phyloP scores from a whole-genome alignment of 2,329 filamentous ascomycete species.

The Rutstroemia sp. region DNA sequence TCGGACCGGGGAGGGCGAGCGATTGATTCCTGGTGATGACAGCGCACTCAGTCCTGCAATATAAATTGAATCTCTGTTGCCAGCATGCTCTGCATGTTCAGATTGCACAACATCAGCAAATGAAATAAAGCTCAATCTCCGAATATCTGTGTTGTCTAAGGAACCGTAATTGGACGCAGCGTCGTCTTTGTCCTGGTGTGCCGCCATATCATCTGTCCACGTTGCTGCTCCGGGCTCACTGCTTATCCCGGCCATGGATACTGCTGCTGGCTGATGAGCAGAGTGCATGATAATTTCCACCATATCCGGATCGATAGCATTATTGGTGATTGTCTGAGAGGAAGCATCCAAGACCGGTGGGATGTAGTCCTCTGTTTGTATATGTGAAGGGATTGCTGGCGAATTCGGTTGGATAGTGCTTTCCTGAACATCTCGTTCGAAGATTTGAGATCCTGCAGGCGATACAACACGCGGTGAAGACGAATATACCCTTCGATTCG shows the following conservation, averaged over 20 bases:
- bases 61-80: slow-evolving; percentile 63
- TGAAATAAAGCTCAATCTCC: slow-evolving; percentile 87
- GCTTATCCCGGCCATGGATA: slow-evolving; percentile 51
- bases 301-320: slow-evolving; percentile 73
- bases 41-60: slow-evolving; percentile 59
- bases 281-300: slow-evolving; percentile 90
- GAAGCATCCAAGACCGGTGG: slow-evolving; percentile 86
- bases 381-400: slow-evolving; percentile 85
- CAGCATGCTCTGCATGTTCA: slow-evolving; percentile 60
- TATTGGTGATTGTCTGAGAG: slow-evolving; percentile 84
- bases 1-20: slow-evolving; percentile 73
- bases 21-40: slow-evolving; percentile 41
- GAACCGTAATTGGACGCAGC: slow-evolving; percentile 68
- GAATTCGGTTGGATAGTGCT: slow-evolving; percentile 62
- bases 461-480: slow-evolving; percentile 70
- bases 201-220: slow-evolving; percentile 39
- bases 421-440: slow-evolving; percentile 92
- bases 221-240: slow-evolving; percentile 30
- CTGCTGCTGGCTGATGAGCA: slow-evolving; percentile 71
- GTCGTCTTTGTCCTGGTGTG: slow-evolving; percentile 49
- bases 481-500: slow-evolving; percentile 55
- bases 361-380: slow-evolving; percentile 90
- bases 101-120: slow-evolving; percentile 92
- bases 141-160: slow-evolving; percentile 69
- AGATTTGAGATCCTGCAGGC: slow-evolving; percentile 74